A percentile compares a stretch with the other conserved stretches of the same genome.
phyloP scores from a whole-genome alignment of 2,329 filamentous ascomycete species.

The Aspergillus sp. region DNA sequence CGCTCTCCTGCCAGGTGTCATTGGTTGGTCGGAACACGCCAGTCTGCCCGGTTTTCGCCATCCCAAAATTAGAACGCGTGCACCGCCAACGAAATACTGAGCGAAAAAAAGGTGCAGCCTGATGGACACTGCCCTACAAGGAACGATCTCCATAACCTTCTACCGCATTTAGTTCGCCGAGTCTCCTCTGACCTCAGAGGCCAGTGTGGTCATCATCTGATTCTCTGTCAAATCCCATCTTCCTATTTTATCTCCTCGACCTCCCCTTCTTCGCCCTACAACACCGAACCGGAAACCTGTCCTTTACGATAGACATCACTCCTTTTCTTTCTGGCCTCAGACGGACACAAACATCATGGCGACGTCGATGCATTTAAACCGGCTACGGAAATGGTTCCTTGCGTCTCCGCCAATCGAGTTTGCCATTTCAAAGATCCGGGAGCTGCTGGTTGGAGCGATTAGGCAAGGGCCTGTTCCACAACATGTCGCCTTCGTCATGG shows the following conservation, averaged over 20 bases:
- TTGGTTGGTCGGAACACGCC: not conserved
- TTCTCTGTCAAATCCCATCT: not conserved
- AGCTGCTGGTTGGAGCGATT: conserved; percentile 82
- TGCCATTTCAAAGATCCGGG: conserved; percentile 72
- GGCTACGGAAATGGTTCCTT: conserved; percentile 71
- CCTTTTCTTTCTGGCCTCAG: conserved; percentile 2
- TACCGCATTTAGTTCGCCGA: conserved; percentile 5
- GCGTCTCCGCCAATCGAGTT: conserved; percentile 91
- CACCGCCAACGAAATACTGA: not conserved
- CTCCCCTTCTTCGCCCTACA: not conserved
- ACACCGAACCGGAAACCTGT: not conserved
- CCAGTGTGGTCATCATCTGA: not conserved
- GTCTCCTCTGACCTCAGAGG: not conserved
- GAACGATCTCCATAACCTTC: conserved; percentile 3
- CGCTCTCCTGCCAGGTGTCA: not conserved
- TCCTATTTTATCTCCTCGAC: too few species aligned
- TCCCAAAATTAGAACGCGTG: conserved; percentile 10
- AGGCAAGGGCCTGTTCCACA: conserved; percentile 88
- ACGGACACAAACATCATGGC: conserved; percentile 27
- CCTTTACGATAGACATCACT: not conserved
- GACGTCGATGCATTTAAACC: conserved; percentile 58
- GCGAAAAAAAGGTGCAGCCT: conserved; percentile 26
- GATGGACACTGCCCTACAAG: conserved; percentile 21
- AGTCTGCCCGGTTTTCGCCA: not conserved
- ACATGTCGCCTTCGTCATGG: conserved; percentile 99